These are phyloP conservation scores for Nicotiana rustica DNA, from an alignment of 305 asterid species.

Conservation along the genomic window DNA sequence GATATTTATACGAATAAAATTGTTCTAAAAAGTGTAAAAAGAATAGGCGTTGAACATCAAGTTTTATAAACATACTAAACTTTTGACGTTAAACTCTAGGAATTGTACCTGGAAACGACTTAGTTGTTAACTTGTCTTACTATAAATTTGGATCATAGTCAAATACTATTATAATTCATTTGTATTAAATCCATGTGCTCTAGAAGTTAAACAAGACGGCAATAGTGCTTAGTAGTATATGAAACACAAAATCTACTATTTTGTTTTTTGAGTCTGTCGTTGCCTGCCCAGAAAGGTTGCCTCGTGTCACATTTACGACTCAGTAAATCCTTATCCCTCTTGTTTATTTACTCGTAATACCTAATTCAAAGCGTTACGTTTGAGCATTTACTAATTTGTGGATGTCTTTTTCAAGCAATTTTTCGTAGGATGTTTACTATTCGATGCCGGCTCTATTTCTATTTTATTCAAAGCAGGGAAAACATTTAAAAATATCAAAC, in stretches of 20 bases:
- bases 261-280: not conserved
- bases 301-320: not conserved
- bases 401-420: not conserved
- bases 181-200: not conserved
- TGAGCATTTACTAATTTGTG: not conserved
- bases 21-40: not conserved
- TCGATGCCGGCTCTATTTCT: not conserved
- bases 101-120: not conserved
- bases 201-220: not conserved
- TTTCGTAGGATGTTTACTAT: not conserved
- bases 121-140: not conserved
- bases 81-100: not conserved
- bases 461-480: not conserved
- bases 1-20: not conserved
- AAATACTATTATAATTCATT: not conserved
- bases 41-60: not conserved
- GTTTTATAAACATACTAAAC: not conserved
- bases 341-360: not conserved
- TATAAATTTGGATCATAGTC: not conserved
- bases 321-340: not conserved
- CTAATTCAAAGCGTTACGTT: too few relatives aligned
- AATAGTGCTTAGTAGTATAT: not conserved
- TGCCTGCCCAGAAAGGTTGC: not conserved
- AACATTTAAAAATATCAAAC: not conserved
- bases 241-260: not conserved